Evolutionary conservation across 352 stramenopile species (phyloP), one percentile per base, ranked within the genome.

Genomic region (Globisporangium apiculatum): DNA sequence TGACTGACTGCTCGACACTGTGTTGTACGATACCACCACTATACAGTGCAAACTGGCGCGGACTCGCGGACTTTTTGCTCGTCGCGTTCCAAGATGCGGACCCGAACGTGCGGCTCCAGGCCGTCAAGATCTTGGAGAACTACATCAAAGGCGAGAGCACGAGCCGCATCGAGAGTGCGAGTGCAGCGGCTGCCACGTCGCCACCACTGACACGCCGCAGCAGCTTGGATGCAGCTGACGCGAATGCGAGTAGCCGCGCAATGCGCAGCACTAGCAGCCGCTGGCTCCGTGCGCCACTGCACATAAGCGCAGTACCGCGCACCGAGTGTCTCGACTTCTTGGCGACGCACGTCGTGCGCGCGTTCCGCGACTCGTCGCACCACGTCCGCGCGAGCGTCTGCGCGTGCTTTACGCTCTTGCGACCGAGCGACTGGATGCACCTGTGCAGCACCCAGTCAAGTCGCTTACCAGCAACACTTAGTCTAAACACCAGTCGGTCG

Each of bases 81-180:
- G 73, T 68, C 17, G 79, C 83, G 5, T 95, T 93, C 54, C 83
- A 90, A 72, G 85, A 95, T 40, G 69, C 87, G 59, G 85, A 95
- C 50, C 79, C 84, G 3, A 93, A 93, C 55, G 80, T 95, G 47
- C 85, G 85, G 0, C 69, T 95, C 0, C 85, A 95, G 76, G 85
- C 85, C 1, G 77, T 95, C 4, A 95, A 95, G 55, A 91, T 95
- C 48, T 46, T 95, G 55, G 85, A 95, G 56, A 92, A 93, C 55
- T 93, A 95, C 58, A 89, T 95, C 60, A 89, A 94, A 53, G 83
- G 83, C 24, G 72, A 80, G 43, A 71, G 72, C 42, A 59, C 60
- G 4, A 66, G 40, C 49, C 52, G 63, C 24, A 45, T 61, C 12
- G 51, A 61, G 6, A 57, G 15, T 4, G 15, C 9, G 11, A n/a